Conservation (phyloP, 805 yeast species). For the Danielozyma ontarioensis region DNA sequence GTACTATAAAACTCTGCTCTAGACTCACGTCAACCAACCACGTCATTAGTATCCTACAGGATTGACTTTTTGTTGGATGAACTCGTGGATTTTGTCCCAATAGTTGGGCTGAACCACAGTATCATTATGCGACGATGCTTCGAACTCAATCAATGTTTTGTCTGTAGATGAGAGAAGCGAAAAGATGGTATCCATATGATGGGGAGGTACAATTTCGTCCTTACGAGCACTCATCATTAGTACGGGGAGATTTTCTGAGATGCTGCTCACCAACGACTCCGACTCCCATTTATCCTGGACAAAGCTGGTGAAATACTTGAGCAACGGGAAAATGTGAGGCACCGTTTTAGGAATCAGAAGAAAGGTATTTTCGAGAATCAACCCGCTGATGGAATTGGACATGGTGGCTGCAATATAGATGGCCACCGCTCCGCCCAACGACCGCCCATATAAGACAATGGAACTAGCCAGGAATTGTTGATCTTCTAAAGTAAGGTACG, state of each 20-base stretch:
- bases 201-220: constrained; percentile 92
- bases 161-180: constrained; percentile 44
- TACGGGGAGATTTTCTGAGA: constrained; percentile 56
- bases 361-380: constrained; percentile 85
- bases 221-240: constrained; percentile 65
- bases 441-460: constrained; percentile 75
- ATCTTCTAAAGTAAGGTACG: constrained; percentile 48
- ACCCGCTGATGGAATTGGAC: constrained; percentile 48
- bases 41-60: constrained; percentile 32
- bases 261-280: constrained; percentile 48
- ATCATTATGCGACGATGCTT: constrained; percentile 74
- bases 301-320: constrained; percentile 49
- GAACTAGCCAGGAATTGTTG: constrained; percentile 47
- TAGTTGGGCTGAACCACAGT: constrained; percentile 71
- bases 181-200: constrained; percentile 63
- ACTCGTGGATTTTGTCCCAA: constrained; percentile 65
- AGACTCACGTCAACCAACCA: no score
- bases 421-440: constrained; percentile 94
- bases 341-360: constrained; percentile 63
- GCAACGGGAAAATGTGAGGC: constrained; percentile 69
- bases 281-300: constrained; percentile 85
- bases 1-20: neutral
- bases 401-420: constrained; percentile 68
- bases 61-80: constrained; percentile 40
- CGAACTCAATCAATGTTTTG: constrained; percentile 53